Evolutionary conservation across 1,139 yeast genomes (phyloP).

Genomic region (Scheffersomyces lignicola): DNA sequence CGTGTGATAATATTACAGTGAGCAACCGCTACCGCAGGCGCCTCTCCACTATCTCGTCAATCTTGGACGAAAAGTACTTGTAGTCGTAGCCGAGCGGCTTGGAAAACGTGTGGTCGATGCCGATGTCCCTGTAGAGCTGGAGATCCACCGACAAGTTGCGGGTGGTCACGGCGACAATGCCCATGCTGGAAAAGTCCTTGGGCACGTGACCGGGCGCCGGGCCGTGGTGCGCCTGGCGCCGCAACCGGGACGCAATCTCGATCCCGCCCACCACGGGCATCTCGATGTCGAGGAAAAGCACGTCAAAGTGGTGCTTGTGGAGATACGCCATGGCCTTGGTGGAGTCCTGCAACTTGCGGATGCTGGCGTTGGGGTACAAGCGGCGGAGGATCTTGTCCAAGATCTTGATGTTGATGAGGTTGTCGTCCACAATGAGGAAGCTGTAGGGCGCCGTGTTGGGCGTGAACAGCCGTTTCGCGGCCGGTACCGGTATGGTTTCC

Average conservation of each 20-base stretch:
- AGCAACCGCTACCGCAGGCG: too few relatives aligned
- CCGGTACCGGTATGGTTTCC: conserved; percentile 4
- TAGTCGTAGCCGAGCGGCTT: conserved; percentile 38
- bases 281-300: conserved; percentile 46
- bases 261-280: conserved; percentile 48
- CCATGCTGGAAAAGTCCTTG: conserved; percentile 20
- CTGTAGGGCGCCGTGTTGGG: conserved; percentile 26
- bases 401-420: conserved; percentile 41
- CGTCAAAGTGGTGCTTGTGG: conserved; percentile 25
- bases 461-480: neutral
- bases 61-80: conserved; percentile 10
- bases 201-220: neutral
- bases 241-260: conserved; percentile 34
- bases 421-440: conserved; percentile 47
- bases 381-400: conserved; percentile 31
- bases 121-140: conserved; percentile 28
- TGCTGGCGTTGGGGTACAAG: conserved; percentile 35
- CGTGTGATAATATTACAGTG: too few relatives aligned
- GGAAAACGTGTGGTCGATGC: conserved; percentile 43
- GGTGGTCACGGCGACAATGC: conserved; percentile 47
- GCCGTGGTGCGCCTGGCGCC: conserved; percentile 13
- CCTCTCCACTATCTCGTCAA: conserved; percentile 13
- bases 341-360: conserved; percentile 32
- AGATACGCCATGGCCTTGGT: conserved; percentile 27
- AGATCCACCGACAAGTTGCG: conserved; percentile 28